Evolutionary conservation across 768 basidiomycete species (phyloP).

Genomic region (Gyrodon lividus): DNA sequence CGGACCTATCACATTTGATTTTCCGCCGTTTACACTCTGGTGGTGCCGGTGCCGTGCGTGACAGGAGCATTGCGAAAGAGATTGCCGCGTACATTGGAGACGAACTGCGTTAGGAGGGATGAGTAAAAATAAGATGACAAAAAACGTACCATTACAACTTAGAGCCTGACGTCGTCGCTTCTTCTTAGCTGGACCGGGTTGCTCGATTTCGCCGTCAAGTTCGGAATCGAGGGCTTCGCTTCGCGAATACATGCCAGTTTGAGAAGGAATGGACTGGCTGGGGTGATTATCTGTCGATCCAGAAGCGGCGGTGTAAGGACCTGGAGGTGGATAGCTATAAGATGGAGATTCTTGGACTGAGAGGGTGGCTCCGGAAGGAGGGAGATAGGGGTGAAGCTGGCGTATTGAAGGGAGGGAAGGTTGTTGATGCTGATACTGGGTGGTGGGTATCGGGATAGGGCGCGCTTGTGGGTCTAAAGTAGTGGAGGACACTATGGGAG

Average conservation of each 20-base stretch:
- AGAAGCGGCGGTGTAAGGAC: conserved; percentile 21
- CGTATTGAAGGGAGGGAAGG: conserved; percentile 62
- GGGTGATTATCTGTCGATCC: conserved; percentile 29
- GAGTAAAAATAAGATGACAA: conserved; percentile 20
- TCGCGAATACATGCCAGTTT: conserved; percentile 26
- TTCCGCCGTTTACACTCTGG: conserved; percentile 84
- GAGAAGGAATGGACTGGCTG: conserved; percentile 20
- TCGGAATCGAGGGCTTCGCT: conserved; percentile 53
- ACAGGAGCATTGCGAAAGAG: conserved; percentile 7
- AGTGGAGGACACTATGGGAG: conserved; percentile 27
- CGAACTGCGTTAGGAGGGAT: conserved; percentile 15
- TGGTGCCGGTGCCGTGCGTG: conserved; percentile 12
- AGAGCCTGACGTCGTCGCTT: conserved; percentile 79
- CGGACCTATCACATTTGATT: conserved; percentile 84
- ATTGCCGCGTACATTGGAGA: neutral
- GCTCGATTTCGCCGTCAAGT: conserved; percentile 49
- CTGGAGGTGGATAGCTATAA: conserved; percentile 26
- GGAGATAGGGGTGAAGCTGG: conserved; percentile 63
- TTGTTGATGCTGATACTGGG: conserved; percentile 29
- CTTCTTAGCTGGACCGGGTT: conserved; percentile 70
- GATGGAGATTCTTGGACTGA: conserved; percentile 27
- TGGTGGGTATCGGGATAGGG: conserved; percentile 21
- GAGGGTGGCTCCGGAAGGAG: conserved; percentile 42
- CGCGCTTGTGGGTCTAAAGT: conserved; percentile 28
- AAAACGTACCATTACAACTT: conserved; percentile 74